Conservation (phyloP, 2,329 filamentous ascomycete species). For the Scedosporium aurantiacum region DNA sequence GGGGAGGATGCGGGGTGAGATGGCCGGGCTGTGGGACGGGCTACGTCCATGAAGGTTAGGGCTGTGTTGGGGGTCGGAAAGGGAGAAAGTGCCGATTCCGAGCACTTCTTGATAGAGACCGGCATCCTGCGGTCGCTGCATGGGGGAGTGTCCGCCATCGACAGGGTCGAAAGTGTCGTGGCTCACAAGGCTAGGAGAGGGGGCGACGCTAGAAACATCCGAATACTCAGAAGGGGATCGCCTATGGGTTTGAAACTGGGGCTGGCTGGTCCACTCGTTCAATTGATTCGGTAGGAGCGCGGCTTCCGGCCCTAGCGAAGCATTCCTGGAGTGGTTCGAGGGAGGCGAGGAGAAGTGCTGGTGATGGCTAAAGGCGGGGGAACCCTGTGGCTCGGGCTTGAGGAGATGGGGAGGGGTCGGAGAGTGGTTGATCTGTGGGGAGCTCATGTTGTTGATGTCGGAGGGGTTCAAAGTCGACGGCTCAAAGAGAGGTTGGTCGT, state of each 20-base stretch:
- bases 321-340: conserved; percentile 41
- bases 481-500: conserved; percentile 51
- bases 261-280: conserved; percentile 37
- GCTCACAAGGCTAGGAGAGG: conserved; percentile 70
- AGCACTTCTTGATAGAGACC: conserved; percentile 10
- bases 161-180: conserved; percentile 69
- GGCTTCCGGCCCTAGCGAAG: conserved; percentile 45
- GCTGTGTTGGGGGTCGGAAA: conserved; percentile 58
- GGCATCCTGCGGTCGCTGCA: conserved; percentile 66
- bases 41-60: conserved; percentile 62
- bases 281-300: conserved; percentile 43
- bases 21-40: conserved; percentile 63
- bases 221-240: conserved; percentile 84
- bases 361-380: conserved; percentile 46
- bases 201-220: conserved; percentile 76
- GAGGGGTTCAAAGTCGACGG: conserved; percentile 26
- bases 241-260: conserved; percentile 69
- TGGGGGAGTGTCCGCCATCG: conserved; percentile 64
- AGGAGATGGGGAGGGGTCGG: conserved; percentile 46
- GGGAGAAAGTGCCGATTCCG: conserved; percentile 67
- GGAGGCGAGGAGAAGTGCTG: conserved; percentile 43
- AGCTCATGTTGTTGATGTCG: conserved; percentile 41
- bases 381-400: conserved; percentile 33
- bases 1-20: conserved; percentile 50
- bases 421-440: conserved; percentile 43